phyloP scores from a whole-genome alignment of 768 basidiomycete genomes.

The Nidularia pulvinata region DNA sequence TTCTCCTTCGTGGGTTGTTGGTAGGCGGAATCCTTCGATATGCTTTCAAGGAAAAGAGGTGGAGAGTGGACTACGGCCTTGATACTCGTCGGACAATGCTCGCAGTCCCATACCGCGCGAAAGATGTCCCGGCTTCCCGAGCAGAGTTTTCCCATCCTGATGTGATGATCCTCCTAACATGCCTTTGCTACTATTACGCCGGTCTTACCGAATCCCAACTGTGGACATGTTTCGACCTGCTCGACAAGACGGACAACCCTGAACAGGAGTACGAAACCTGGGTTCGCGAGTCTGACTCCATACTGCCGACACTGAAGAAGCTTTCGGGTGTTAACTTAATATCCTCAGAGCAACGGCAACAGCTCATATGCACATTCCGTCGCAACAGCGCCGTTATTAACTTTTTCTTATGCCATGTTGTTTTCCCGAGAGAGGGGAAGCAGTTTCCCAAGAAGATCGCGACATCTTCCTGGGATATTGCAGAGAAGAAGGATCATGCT shows the following conservation, averaged over 20 bases:
- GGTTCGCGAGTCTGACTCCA: constrained; percentile 13
- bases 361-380: constrained; percentile 30
- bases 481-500: constrained; percentile 24
- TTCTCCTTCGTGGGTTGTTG: constrained; percentile 45
- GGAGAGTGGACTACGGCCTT: constrained; percentile 54
- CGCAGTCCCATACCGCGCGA: constrained; percentile 55
- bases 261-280: constrained; percentile 36
- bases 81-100: constrained; percentile 37
- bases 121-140: constrained; percentile 41
- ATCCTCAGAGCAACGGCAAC: constrained; percentile 12
- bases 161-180: constrained; percentile 41
- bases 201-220: constrained; percentile 40
- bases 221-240: constrained; percentile 27
- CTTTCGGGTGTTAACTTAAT: constrained; percentile 40
- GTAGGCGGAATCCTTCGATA: constrained; percentile 36
- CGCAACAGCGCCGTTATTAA: constrained; percentile 36
- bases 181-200: constrained; percentile 46
- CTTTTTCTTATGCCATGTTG: constrained; percentile 43
- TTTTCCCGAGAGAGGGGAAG: constrained; percentile 50
- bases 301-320: constrained; percentile 26
- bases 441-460: constrained; percentile 46
- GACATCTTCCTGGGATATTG: constrained; percentile 55
- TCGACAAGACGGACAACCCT: constrained; percentile 39
- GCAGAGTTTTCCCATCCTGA: constrained; percentile 58
- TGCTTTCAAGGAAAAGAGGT: constrained; percentile 33